Conservation (phyloP, 2,329 filamentous ascomycete genomes). For the Mycosphaerella arachidis region DNA sequence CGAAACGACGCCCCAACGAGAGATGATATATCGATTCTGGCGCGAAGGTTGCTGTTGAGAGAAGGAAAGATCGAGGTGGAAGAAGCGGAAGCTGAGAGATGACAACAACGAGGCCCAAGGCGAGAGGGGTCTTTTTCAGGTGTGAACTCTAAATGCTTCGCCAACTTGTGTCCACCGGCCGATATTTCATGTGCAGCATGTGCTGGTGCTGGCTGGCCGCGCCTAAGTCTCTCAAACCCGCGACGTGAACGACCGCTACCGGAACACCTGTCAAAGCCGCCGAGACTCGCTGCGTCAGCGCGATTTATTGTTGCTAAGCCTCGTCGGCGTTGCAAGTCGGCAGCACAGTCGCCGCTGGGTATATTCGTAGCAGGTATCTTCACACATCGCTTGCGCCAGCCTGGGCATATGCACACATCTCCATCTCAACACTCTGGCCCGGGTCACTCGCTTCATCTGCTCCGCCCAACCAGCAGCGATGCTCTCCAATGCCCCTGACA, state of each 20-base stretch:
- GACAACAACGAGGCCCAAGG: not conserved
- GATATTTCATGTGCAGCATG: not conserved
- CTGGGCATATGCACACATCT: not conserved
- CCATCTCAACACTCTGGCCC: not conserved
- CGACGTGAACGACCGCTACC: not conserved
- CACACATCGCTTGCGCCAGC: not conserved
- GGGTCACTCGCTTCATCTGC: not conserved
- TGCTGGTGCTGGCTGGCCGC: not conserved
- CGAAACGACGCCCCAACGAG: conserved; percentile 6
- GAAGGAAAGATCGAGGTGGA: not conserved
- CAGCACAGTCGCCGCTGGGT: not conserved
- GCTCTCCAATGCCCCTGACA: not conserved
- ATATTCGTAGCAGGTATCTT: not conserved
- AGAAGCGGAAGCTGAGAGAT: not conserved
- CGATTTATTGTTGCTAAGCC: not conserved
- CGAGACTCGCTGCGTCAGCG: not conserved
- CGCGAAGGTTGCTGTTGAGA: not conserved
- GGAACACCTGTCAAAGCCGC: not conserved
- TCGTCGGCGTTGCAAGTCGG: not conserved
- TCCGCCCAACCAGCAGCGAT: not conserved
- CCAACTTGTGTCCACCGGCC: not conserved
- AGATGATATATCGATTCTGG: not conserved
- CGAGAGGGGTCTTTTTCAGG: not conserved
- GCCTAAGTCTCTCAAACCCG: not conserved
- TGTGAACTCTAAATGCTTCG: not conserved